Percentiles rank a stretch among this genome's conserved stretches.
phyloP scores from a whole-genome alignment of 2,329 filamentous ascomycete genomes.

The Ophiostoma angusticollis region DNA sequence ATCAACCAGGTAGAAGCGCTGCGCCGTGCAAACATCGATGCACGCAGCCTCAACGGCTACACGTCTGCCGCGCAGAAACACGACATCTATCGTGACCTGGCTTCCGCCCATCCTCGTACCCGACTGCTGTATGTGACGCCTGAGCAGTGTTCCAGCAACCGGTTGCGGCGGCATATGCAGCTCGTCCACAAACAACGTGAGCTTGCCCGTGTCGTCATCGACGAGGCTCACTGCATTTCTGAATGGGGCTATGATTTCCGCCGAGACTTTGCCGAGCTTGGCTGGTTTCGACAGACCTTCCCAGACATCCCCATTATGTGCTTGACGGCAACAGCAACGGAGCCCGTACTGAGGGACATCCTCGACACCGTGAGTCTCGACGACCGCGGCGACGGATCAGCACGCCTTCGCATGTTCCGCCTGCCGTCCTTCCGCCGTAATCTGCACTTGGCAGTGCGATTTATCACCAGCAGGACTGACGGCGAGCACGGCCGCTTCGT shows the following conservation, averaged over 20 bases:
- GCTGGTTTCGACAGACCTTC: slow-evolving; percentile 72
- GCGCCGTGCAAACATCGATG: slow-evolving; percentile 59
- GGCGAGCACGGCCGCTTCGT: slow-evolving; percentile 47
- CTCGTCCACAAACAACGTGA: slow-evolving; percentile 69
- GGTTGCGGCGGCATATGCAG: slow-evolving; percentile 62
- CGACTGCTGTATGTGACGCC: slow-evolving; percentile 87
- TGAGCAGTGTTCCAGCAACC: slow-evolving; percentile 66
- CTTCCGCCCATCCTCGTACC: slow-evolving; percentile 73
- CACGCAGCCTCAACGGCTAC: slow-evolving; percentile 77
- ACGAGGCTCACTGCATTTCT: slow-evolving; percentile 93
- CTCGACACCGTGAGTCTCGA: slow-evolving; percentile 61
- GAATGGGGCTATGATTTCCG: slow-evolving; percentile 98
- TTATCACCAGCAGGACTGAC: slow-evolving; percentile 56
- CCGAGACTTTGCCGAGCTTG: slow-evolving; percentile 76
- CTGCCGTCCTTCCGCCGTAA: slow-evolving; percentile 78
- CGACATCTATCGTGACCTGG: slow-evolving; percentile 65
- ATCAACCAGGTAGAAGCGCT: slow-evolving; percentile 86
- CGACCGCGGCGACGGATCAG: no score
- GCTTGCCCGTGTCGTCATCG: slow-evolving; percentile 76
- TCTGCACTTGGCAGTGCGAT: slow-evolving; percentile 81
- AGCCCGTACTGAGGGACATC: slow-evolving; percentile 69
- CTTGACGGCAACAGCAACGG: slow-evolving; percentile 81
- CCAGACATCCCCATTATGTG: slow-evolving; percentile 84
- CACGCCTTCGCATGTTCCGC: slow-evolving; percentile 56
- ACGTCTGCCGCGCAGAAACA: slow-evolving; percentile 53